These are phyloP conservation scores for Aspergillus japonicus DNA, from an alignment of 2,329 filamentous ascomycete species.

Conservation along the genomic window DNA sequence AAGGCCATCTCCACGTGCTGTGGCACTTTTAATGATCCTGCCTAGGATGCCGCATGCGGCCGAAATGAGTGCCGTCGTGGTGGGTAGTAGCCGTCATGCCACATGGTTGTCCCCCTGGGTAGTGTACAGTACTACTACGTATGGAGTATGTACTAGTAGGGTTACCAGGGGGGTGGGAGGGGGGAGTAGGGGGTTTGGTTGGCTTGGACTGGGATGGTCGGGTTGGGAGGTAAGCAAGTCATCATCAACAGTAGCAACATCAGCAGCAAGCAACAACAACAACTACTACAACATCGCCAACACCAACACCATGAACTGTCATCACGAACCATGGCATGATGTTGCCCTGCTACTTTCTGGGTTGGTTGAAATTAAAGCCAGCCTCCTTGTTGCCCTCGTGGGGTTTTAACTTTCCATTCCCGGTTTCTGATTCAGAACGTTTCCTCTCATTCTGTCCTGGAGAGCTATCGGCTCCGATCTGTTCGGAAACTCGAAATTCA, in stretches of 20 bases:
- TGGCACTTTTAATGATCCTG: constrained; percentile 22
- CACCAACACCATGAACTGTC: background rate
- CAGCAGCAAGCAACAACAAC: no score
- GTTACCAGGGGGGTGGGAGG: background rate
- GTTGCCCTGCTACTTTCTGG: background rate
- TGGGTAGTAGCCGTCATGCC: constrained; percentile 5
- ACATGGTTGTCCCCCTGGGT: constrained; percentile 2
- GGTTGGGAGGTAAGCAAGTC: no score
- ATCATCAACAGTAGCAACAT: no score
- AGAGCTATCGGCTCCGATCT: no score
- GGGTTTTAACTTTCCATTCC: background rate
- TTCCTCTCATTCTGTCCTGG: background rate
- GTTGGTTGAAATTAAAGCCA: background rate
- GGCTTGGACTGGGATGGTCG: no score
- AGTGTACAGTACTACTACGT: background rate
- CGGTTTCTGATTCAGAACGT: background rate
- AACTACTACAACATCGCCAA: background rate
- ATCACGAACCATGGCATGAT: background rate
- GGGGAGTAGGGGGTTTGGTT: no score
- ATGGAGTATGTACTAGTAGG: no score
- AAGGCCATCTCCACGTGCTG: constrained; percentile 15
- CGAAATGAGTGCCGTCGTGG: background rate
- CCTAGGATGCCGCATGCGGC: constrained; percentile 10
- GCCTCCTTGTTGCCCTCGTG: background rate
- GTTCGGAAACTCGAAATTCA: no score